A percentile compares a stretch with the other conserved stretches of the same genome.
phyloP scores from a whole-genome alignment of 306 rosid species.

The Hippophae gyantsensis region DNA sequence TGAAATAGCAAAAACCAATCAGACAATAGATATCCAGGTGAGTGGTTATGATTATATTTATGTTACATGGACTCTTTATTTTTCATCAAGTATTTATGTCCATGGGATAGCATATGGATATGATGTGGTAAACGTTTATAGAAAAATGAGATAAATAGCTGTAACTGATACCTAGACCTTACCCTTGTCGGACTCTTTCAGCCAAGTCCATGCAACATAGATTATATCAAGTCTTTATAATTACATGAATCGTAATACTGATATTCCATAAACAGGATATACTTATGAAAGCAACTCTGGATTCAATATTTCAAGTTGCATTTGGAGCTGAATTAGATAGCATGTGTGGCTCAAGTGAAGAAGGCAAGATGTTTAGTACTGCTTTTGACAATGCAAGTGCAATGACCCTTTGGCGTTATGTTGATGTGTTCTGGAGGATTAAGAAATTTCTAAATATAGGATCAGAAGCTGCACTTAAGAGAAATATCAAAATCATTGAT shows the following conservation, averaged over 20 bases:
- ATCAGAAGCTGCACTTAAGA: conserved; percentile 46
- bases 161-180: too few relatives aligned
- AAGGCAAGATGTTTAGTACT: conserved; percentile 43
- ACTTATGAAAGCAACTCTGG: conserved; percentile 52
- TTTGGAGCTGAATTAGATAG: conserved; percentile 66
- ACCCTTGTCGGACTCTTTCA: too few relatives aligned
- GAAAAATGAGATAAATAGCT: too few relatives aligned
- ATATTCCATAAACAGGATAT: conserved; percentile 33
- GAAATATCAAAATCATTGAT: conserved; percentile 27
- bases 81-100: too few relatives aligned
- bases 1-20: conserved; percentile 38
- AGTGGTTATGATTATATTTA: background rate
- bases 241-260: background rate
- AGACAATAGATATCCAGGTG: conserved; percentile 54
- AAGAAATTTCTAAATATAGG: conserved; percentile 62
- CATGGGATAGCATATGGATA: too few relatives aligned
- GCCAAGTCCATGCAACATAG: too few relatives aligned
- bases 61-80: too few relatives aligned
- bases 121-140: too few relatives aligned
- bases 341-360: conserved; percentile 75
- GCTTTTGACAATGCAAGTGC: conserved; percentile 63
- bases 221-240: too few relatives aligned
- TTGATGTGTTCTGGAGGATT: conserved; percentile 60
- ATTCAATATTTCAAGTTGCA: conserved; percentile 71
- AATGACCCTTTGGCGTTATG: conserved; percentile 46